Base-by-base conservation (phyloP, 192 early-diverging fungal genomes). In the Mortierella alpina region DNA sequence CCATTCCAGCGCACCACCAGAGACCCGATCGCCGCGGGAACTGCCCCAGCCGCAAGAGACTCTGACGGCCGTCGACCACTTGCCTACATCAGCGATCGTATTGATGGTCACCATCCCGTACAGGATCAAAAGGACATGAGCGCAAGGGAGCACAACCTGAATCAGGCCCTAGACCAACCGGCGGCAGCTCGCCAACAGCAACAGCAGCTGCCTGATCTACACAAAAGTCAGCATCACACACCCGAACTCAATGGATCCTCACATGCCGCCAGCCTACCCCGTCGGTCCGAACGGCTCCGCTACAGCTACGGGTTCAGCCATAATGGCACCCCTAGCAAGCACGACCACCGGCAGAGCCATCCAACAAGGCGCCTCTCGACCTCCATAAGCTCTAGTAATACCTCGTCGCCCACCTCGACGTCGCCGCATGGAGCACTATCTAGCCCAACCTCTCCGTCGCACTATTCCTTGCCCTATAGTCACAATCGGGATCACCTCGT, bases 391-490 rank as follows among this genome's bases (percentile, higher is more conserved):
- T 72, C 77, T 42, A 72, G 46, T 50, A 55, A 18, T 14, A 31
- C 31, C 3, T 15, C 55, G 5, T 72, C 77, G 39, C 58, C 65
- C 17, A 57, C 75, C 41, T 45, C 63, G 12, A 31, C 58, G 9
- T 52, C 64, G 3, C 2, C 55, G 5, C 17, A 56, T 45, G 55
- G 59, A 17, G 50, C 68, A 6, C 18, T 45, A 14, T 71, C 64
- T 18, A 66, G 49, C 13, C 77, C 77, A 45, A 66, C 70, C 7
- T 80, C 77, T 6, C 77, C 77, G 7, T 72, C 77, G 20, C 77
- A 72, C 42, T 80, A 67, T 49, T 61, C 77, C 1, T 45, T 72
- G 31, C 77, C 77, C 54, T 80, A 68, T 44, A 80, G 59, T 50
- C 69, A 72, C 45, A 45, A 45, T 39, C 22, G 39, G 47, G 58